Evolutionary conservation across 495 filamentous ascomycete genomes (phyloP), one percentile per base, ranked within the genome.

Genomic region (Penicillium simplicissimum): DNA sequence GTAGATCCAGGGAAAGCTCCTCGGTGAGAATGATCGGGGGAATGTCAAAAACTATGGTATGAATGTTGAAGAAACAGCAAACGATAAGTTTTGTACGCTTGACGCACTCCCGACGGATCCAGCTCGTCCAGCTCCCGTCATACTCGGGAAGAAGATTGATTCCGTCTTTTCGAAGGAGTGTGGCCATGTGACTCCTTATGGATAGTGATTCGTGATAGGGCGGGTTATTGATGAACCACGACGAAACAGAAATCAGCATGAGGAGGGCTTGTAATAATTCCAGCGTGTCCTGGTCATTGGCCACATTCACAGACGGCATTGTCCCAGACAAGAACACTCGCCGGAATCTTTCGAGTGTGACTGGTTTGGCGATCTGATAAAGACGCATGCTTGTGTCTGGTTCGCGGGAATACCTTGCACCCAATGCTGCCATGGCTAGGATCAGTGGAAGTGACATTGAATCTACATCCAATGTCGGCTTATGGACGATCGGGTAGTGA

Each of bases 401-500:
- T 57, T 82, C 80, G 7, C 79, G 74, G 34, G 74, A 77, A 62
- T 90, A 91, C 42, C 87, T 83, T 4, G 88, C 88, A 8, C 88
- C 88, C 4, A 89, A 77, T 0, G 88, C 81, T 6, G 83, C 72
- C 62, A 90, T 85, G 0, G 87, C 84, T n/a, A 90, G 71, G 17
- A 90, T 67, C 13, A 90, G 71, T 59, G 88, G 86, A 7, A 85
- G 75, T 4, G 84, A 79, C 45, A 82, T 74, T 0, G 82, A 75
- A 14, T 82, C 79, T 0, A 83, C 76, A 25, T 78, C 69, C 31
- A 90, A 67, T 0, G 87, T 90, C 0, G 87, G 85, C 8, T 88
- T 76, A 66, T 91, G 88, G 52, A 90, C 72, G 43, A 90, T 85
- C 1, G 88, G 88, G 21, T 90, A 83, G 64, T 90, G 85, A 21